Evolutionary conservation across 2,329 filamentous ascomycete species (phyloP).

Genomic region (Talaromyces piceae): DNA sequence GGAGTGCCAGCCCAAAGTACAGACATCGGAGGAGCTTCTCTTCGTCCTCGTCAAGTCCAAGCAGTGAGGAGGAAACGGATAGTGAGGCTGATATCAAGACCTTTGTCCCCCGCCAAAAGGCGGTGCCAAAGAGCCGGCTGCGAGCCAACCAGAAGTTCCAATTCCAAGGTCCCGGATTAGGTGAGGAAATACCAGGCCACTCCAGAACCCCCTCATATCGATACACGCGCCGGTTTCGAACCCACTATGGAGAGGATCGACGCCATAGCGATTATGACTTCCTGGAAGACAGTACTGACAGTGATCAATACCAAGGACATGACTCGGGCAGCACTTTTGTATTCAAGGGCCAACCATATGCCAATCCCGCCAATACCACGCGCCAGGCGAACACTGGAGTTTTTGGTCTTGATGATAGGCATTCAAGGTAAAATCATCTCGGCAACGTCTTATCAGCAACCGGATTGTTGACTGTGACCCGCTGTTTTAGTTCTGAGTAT

Average conservation of each 20-base stretch:
- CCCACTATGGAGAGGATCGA: constrained; percentile 15
- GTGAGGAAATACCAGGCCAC: constrained; percentile 23
- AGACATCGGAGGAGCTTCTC: constrained; percentile 27
- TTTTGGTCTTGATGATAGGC: not conserved
- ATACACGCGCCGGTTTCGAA: constrained; percentile 8
- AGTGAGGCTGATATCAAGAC: constrained; percentile 6
- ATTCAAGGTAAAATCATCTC: not conserved
- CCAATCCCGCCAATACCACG: not conserved
- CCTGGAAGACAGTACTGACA: constrained; percentile 21
- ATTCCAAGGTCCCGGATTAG: constrained; percentile 18
- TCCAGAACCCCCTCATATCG: constrained; percentile 6
- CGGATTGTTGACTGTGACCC: not conserved
- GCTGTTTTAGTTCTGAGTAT: constrained; percentile 2
- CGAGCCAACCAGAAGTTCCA: constrained; percentile 24
- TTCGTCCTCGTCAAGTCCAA: constrained; percentile 32
- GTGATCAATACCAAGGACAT: constrained; percentile 20
- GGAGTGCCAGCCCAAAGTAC: constrained; percentile 38
- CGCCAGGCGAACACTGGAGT: not conserved
- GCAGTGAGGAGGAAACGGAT: constrained; percentile 26
- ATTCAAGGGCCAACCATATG: constrained; percentile 4
- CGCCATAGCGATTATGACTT: constrained; percentile 13
- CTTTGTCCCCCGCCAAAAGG: constrained; percentile 30
- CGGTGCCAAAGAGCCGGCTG: constrained; percentile 33
- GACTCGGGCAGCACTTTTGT: constrained; percentile 18
- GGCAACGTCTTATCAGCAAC: not conserved